Conservation (phyloP, 2,329 filamentous ascomycete species). For the Aschersonia sp. region DNA sequence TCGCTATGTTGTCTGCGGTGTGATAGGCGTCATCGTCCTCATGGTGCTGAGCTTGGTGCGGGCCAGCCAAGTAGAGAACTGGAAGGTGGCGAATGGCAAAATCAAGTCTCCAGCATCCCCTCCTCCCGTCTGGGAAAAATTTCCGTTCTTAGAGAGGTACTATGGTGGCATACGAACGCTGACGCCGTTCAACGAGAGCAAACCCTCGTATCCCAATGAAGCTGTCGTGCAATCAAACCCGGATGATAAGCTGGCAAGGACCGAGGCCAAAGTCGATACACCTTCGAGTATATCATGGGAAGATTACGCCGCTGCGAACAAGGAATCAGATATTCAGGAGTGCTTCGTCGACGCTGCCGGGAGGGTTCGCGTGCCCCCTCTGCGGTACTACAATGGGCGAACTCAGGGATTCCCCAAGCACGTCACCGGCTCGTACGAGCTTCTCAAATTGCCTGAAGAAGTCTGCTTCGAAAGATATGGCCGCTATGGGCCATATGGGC, state of each 20-base stretch:
- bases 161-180: conserved; percentile 75
- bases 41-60: conserved; percentile 66
- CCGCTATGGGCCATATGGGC: conserved; percentile 75
- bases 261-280: conserved; percentile 4
- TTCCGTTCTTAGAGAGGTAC: conserved; percentile 74
- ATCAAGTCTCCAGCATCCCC: conserved; percentile 32
- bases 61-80: conserved; percentile 58
- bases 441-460: conserved; percentile 65
- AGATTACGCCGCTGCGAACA: conserved; percentile 19
- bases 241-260: conserved; percentile 7
- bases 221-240: conserved; percentile 13
- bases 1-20: conserved; percentile 60
- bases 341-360: conserved; percentile 65
- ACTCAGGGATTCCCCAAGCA: conserved; percentile 75
- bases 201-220: conserved; percentile 71
- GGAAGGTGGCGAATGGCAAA: conserved; percentile 39
- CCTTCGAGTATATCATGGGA: conserved; percentile 18
- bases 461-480: conserved; percentile 92
- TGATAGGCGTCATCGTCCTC: conserved; percentile 55
- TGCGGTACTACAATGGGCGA: conserved; percentile 65
- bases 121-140: conserved; percentile 69
- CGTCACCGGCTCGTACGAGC: conserved; percentile 72
- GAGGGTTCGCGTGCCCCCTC: conserved; percentile 49
- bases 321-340: conserved; percentile 42
- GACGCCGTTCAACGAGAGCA: conserved; percentile 48